A percentile compares a stretch with the other conserved stretches of the same genome.
Evolutionary conservation across 441 rosid species (phyloP).

Genomic region (Theobroma grandiflorum): DNA sequence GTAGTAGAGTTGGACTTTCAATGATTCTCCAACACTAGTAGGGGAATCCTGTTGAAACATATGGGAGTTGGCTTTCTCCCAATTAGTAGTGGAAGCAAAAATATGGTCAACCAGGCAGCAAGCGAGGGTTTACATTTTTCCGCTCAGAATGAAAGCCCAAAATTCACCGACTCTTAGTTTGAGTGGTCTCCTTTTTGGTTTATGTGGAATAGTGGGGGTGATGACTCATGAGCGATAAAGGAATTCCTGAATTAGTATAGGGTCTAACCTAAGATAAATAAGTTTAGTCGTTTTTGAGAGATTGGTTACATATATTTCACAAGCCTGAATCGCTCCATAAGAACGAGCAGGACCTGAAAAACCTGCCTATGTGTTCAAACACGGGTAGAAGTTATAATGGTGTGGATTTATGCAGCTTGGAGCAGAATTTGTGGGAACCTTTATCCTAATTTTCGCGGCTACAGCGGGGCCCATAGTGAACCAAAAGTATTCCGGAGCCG

Average conservation of each 20-base stretch:
- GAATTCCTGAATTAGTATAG: background rate
- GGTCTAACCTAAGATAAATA: background rate
- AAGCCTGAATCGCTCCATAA: background rate
- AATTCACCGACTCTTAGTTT: background rate
- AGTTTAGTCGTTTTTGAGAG: background rate
- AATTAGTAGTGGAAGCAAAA: background rate
- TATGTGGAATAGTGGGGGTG: background rate
- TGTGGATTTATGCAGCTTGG: conserved; percentile 61
- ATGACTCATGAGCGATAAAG: no score
- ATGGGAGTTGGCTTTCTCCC: background rate
- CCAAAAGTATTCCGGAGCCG: conserved; percentile 80
- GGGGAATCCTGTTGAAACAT: background rate
- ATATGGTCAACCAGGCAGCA: background rate
- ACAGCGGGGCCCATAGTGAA: conserved; percentile 94
- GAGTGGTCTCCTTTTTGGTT: background rate
- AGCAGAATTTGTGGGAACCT: conserved; percentile 98
- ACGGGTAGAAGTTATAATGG: background rate
- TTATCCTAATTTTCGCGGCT: conserved; percentile 89
- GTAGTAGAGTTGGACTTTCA: background rate
- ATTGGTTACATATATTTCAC: background rate
- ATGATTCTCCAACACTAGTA: background rate
- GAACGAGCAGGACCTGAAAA: background rate
- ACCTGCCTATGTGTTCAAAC: background rate
- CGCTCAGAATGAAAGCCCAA: background rate
- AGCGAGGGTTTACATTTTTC: background rate